Percentiles rank a stretch among this genome's conserved stretches.
Evolutionary conservation across 2,329 filamentous ascomycete genomes (phyloP).

Genomic region (Stemphylium beticola): DNA sequence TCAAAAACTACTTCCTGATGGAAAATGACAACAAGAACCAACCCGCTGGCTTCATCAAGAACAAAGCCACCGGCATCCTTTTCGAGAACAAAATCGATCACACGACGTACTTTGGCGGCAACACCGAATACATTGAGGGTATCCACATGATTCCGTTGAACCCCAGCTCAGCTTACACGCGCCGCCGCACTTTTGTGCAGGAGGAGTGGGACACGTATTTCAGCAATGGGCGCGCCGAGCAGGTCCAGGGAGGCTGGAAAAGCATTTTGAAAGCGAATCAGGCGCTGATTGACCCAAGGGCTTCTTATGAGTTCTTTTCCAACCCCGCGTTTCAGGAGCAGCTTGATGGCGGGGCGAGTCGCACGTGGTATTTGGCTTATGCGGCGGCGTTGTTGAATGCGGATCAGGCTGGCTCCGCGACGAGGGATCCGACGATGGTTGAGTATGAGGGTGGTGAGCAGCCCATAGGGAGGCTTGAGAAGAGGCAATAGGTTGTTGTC

Average conservation of each 20-base stretch:
- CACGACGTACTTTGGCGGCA: conserved; percentile 79
- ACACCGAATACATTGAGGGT: conserved; percentile 70
- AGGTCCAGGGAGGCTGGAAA: conserved; percentile 78
- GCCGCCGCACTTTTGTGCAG: conserved; percentile 73
- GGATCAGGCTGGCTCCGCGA: not conserved
- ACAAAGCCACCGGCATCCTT: conserved; percentile 75
- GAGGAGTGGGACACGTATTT: conserved; percentile 77
- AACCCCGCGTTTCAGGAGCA: conserved; percentile 69
- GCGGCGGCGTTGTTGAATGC: conserved; percentile 37
- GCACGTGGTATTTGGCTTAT: conserved; percentile 49
- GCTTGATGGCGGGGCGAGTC: conserved; percentile 78
- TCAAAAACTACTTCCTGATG: conserved; percentile 87
- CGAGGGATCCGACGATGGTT: no score
- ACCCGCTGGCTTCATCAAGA: conserved; percentile 78
- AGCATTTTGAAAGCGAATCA: conserved; percentile 85
- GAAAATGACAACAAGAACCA: conserved; percentile 72
- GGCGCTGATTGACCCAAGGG: conserved; percentile 74
- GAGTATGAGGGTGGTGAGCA: not conserved
- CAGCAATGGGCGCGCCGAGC: conserved; percentile 68
- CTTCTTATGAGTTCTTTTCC: conserved; percentile 78
- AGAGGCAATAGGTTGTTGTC: no score
- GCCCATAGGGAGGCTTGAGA: not conserved
- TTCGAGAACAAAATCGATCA: conserved; percentile 99
- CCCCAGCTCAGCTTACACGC: conserved; percentile 72
- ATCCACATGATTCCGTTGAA: conserved; percentile 87